Conservation (phyloP, 768 basidiomycete species). For the Termitomyces sp. region DNA sequence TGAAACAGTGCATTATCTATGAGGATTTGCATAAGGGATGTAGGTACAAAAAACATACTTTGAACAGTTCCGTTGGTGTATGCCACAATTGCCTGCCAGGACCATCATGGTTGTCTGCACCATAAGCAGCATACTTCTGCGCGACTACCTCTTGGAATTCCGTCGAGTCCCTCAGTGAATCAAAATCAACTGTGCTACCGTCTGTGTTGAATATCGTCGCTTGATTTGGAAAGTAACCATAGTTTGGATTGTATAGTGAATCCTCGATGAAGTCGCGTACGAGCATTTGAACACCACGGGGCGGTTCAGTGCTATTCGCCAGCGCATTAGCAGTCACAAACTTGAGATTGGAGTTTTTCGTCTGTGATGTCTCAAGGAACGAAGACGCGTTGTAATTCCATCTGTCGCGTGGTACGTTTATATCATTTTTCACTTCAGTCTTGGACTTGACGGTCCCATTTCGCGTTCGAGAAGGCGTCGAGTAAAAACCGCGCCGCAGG, state of each 20-base stretch:
- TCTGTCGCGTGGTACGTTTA: conserved; percentile 45
- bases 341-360: conserved; percentile 38
- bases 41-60: conserved; percentile 47
- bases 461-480: conserved; percentile 10
- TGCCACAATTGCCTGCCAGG: conserved; percentile 95
- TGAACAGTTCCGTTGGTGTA: conserved; percentile 96
- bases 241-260: conserved; percentile 92
- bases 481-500: conserved; percentile 21
- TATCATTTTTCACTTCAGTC: conserved; percentile 11
- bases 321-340: conserved; percentile 71
- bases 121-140: conserved; percentile 69
- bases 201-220: conserved; percentile 83
- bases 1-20: conserved; percentile 6
- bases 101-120: conserved; percentile 54
- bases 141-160: conserved; percentile 86
- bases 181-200: conserved; percentile 64
- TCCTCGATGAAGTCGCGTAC: conserved; percentile 97
- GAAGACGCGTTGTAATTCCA: conserved; percentile 77
- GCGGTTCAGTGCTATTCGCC: conserved; percentile 54
- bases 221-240: conserved; percentile 95
- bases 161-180: conserved; percentile 54
- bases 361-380: conserved; percentile 49
- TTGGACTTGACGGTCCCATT: conserved; percentile 8
- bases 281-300: conserved; percentile 86
- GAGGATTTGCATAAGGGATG: conserved; percentile 4